These are phyloP conservation scores for Isoetes taiwanensis DNA, from an alignment of 75 land plant genomes.

Conservation along the genomic window DNA sequence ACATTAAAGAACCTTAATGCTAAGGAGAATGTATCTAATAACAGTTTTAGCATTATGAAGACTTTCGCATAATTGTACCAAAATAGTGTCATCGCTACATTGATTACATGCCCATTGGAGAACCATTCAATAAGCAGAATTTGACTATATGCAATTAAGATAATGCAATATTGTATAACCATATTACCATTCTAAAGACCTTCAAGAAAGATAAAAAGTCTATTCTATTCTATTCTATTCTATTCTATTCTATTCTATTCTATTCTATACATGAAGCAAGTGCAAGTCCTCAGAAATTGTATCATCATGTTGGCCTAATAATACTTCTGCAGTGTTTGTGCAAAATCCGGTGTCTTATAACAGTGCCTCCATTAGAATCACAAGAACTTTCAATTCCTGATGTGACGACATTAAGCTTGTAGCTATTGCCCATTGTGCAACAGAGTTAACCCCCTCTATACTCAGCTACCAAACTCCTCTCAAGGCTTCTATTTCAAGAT, in stretches of 20 bases:
- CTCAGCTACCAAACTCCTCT: conserved; percentile 63
- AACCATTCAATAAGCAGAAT: no score
- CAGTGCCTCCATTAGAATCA: conserved; percentile 36
- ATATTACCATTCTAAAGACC: no score
- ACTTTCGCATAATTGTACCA: no score
- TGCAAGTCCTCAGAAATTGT: conserved; percentile 45
- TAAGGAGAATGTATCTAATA: no score
- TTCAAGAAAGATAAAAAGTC: no score
- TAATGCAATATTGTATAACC: no score
- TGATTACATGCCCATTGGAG: no score
- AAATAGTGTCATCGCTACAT: no score
- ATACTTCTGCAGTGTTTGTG: conserved; percentile 49
- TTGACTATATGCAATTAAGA: no score
- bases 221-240: conserved; percentile 68
- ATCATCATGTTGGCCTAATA: conserved; percentile 61
- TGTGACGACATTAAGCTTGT: conserved; percentile 61
- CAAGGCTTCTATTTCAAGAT: conserved; percentile 24
- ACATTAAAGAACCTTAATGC: no score
- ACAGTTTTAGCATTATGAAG: no score
- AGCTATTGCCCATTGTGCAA: conserved; percentile 83
- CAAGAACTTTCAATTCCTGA: conserved; percentile 36
- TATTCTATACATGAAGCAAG: conserved; percentile 38
- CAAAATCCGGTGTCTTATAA: conserved; percentile 62
- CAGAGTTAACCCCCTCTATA: conserved; percentile 87
- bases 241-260: conserved; percentile 75